Evolutionary conservation across 2,329 filamentous ascomycete genomes (phyloP).

Genomic region (Cyclaneusma minus): DNA sequence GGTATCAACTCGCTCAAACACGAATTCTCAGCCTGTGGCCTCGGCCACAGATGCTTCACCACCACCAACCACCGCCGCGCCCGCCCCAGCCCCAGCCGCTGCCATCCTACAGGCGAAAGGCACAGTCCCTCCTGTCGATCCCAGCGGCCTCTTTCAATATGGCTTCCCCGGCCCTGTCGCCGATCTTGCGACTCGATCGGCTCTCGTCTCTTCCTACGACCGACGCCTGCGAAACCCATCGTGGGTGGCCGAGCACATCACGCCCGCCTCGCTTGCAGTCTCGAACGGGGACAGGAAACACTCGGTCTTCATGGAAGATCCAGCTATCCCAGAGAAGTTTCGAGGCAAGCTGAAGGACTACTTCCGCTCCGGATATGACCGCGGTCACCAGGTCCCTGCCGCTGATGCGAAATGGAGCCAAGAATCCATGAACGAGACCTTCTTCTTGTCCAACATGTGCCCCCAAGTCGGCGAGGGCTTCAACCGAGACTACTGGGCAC

Average conservation of each 20-base stretch:
- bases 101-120: slow-evolving; percentile 16
- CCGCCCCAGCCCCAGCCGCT: slow-evolving; percentile 13
- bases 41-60: slow-evolving; percentile 9
- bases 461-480: slow-evolving; percentile 97
- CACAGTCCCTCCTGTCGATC: slow-evolving; percentile 43
- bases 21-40: slow-evolving; percentile 21
- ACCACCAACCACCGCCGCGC: slow-evolving; percentile 14
- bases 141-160: slow-evolving; percentile 65
- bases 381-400: slow-evolving; percentile 92
- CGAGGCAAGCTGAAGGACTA: slow-evolving; percentile 87
- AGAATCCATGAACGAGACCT: slow-evolving; percentile 86
- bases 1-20: slow-evolving; percentile 39
- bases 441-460: slow-evolving; percentile 90
- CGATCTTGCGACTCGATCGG: slow-evolving; percentile 62
- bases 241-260: slow-evolving; percentile 97
- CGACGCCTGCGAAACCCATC: slow-evolving; percentile 79
- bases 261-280: slow-evolving; percentile 60
- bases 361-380: slow-evolving; percentile 84
- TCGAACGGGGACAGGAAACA: slow-evolving; percentile 72
- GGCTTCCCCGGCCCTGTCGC: slow-evolving; percentile 84
- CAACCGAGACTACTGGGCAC: slow-evolving; percentile 98
- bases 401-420: slow-evolving; percentile 96
- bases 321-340: slow-evolving; percentile 66
- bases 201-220: slow-evolving; percentile 79
- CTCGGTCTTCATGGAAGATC: slow-evolving; percentile 72